Evolutionary conservation across 768 basidiomycete genomes (phyloP), one percentile per base, ranked within the genome.

Genomic region (Astraeus odoratus): DNA sequence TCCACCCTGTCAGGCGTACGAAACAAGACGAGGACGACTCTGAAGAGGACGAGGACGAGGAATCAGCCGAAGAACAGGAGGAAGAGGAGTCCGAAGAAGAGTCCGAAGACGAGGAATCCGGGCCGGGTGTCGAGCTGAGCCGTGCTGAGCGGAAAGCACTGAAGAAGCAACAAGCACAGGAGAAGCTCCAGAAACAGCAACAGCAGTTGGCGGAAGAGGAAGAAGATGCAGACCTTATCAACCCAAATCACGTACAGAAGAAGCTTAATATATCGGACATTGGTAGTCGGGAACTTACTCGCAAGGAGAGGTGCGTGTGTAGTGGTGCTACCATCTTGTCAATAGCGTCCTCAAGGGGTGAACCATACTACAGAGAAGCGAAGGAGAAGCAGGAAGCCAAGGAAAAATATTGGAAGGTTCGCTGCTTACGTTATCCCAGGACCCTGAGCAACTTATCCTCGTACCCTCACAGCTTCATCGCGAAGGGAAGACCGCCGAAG

Each of bases 381-480:
- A 92, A 93, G 60, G 91, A 94, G 66, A 93, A 92, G 70, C 76
- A 86, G 56, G 91, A 92, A 1, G 88, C 91, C 1, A 79, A 88
- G 59, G 89, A 91, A 22, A 71, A 76, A 20, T 95, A 95, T 63
- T 83, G 83, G 82, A 90, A 94, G 77, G 85, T 87, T 22, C 1
- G 70, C 51, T 12, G 9, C 10, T 27, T 13, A 15, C 15, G 10
- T 29, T 13, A 20, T 29, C 57, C 18, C 18, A 2, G 1, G 10
- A 42, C 24, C 45, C 24, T 1, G 47, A 16, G 22, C 8, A 39
- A 34, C 16, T 19, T 29, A 16, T 33, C 45, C 20, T 50, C 39
- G 45, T 26, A 3, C 35, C 23, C 40, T 10, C 4, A 31, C 52
- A 86, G 86, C 70, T 86, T 25, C 86, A 90, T 56, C 42, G 69